Base-by-base conservation (phyloP, 768 basidiomycete species). In the Krasilnikovozyma curviuscula region DNA sequence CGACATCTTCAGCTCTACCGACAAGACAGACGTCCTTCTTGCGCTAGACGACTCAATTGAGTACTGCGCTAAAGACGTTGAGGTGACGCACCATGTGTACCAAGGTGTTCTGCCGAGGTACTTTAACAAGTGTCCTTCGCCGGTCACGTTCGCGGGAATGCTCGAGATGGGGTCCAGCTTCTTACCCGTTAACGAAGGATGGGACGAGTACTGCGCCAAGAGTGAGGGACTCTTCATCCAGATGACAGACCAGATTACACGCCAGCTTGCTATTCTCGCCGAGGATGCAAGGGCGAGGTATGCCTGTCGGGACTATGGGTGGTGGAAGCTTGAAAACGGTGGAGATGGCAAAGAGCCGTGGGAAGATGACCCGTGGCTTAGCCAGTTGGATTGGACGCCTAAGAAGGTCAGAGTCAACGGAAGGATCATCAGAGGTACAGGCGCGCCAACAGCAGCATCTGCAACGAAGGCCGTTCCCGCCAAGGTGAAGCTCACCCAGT, bases 311-410 rank as follows among this genome's bases (percentile, higher is more conserved):
- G 28, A 47, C 44, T 12, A 28, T 41, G 35, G 64, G 69, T 73
- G 67, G 64, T 67, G 10, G 63, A 46, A 28, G 48, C 40, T 52
- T 40, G 23, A 47, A 29, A 13, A 19, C 33, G 4, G 21, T 21
- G 2, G 12, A n/a, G 7, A 29, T 18, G 18, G 41, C 42, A 61
- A 45, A 40, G 73, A 66, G 27, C 63, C 60, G 41, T 85, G 77
- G 80, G 73, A 70, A 60, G 69, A 71, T 3, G 81, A 85, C 63
- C 76, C 76, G 7, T 93, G 86, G 85, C 64, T 89, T 13, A 73
- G 70, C 41, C 93, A 98, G 62, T 69, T 97, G 49, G 89, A 98
- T 61, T 97, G 93, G 93, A 78, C 83, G 1, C 83, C 83, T 1
- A 95, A 97, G 63, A 53, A 43, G 12, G 61, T 63, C 14, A 27